Evolutionary conservation across 2,329 filamentous ascomycete genomes (phyloP).

Genomic region (Penicillium psychrosexuale): DNA sequence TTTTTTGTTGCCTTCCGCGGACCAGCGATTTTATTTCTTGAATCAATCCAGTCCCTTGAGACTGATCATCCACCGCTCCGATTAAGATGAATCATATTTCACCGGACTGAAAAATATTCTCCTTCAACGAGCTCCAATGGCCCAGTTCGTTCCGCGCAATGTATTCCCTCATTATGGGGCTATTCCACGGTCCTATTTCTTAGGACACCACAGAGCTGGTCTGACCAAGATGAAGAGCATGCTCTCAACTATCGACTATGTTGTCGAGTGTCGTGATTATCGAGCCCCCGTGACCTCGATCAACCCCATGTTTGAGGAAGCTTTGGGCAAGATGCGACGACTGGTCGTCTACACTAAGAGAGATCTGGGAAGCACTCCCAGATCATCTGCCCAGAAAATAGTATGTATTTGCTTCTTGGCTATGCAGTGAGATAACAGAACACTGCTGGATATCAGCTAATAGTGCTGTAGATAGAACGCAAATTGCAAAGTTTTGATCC

Average conservation of each 20-base stretch:
- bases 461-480: constrained; percentile 28
- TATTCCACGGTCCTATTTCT: constrained; percentile 85
- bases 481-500: constrained; percentile 35
- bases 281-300: constrained; percentile 83
- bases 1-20: neutral
- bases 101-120: neutral
- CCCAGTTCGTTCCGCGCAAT: constrained; percentile 67
- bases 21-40: neutral
- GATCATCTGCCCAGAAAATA: constrained; percentile 37
- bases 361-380: constrained; percentile 61
- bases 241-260: constrained; percentile 76
- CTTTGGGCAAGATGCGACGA: constrained; percentile 68
- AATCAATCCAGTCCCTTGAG: neutral
- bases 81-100: constrained; percentile 9
- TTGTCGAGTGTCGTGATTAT: constrained; percentile 93
- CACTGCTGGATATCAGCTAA: constrained; percentile 1
- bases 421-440: neutral
- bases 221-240: constrained; percentile 77
- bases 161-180: constrained; percentile 69
- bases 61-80: neutral
- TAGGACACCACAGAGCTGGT: constrained; percentile 86
- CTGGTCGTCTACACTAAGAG: constrained; percentile 89
- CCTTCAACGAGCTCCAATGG: constrained; percentile 9
- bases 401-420: constrained; percentile 29
- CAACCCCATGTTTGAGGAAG: constrained; percentile 83